Base-by-base conservation (phyloP, 768 basidiomycete species). In the button mushroom (Agaricus bisporus) region DNA sequence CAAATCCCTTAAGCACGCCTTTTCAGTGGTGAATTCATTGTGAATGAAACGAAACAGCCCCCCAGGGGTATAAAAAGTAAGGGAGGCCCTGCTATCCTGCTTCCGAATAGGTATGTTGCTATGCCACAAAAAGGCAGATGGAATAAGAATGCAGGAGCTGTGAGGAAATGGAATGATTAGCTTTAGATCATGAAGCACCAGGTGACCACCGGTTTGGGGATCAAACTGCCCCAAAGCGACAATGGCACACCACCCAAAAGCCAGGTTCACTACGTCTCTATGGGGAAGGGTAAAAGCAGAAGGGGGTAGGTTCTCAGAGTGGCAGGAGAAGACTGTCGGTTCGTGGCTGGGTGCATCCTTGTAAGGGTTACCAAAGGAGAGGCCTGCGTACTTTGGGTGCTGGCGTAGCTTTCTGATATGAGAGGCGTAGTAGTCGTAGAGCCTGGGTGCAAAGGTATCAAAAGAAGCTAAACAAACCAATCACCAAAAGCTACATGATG, bases 171-270 rank as follows among this genome's bases (percentile, higher is more conserved):
- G 44, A 41, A 57, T 51, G 2, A 67, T 42, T 0, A 70, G 56
- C 12, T 61, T 57, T 0, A 63, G 62, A 50, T 61, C 44, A 12
- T 26, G 17, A 5, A 57, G 46, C 3, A 57, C 39, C 6, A 57
- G 28, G 26, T 57, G 56, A 58, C 70, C 70, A 8, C 70, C 65
- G 25, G 37, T 58, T 9, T 6, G 57, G 1, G 44, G 57, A 47
- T 70, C 58, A 54, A 64, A 72, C 11, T 41, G 22, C 1, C 50
- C 50, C 10, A 57, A 22, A 8, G 37, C 44, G 4, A 41, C 11
- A 29, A 57, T 69, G 0, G 67, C 58, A 43, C 70, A 75, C 58
- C 64, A 61, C 0, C 70, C 70, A 20, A 51, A 62, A 0, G 68
- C 57, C 0, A 64, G 48, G 45, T 75, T 74, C 1, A 49, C 50